Evolutionary conservation across 148 eudicot genomes (phyloP), one percentile per base, ranked within the genome.

Genomic region (Silene conica): DNA sequence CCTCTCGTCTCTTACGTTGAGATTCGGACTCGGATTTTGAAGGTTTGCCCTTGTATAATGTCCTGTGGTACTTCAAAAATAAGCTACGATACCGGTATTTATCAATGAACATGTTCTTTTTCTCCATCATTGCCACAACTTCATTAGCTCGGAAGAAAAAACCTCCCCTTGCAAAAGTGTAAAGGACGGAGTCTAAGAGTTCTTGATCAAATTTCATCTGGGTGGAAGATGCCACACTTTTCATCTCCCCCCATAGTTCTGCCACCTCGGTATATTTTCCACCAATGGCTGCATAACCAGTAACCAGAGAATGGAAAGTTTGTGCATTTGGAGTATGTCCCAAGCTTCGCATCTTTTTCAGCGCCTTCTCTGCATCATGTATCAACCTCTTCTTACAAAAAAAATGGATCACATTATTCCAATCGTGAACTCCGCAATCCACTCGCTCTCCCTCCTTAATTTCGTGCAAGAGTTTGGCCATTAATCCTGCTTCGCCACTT

Each of bases 361-460:
- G 84, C 75, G 98, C 98, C 81, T 94, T 94, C 76, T 92, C 98
- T 50, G 98, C 98, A 73, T 94, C 98, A 74, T 89, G 90, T 91
- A 94, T 92, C 57, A 94, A 80, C 83, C 97, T 82, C 79, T 94
- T 94, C 80, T 86, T 94, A 71, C 93, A 77, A 84, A 92, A 94
- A 67, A 94, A 92, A 84, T 92, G 93, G 50, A 94, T 85, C 67
- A 92, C 93, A 66, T 85, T 87, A 76, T 94, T 94, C 98, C 98
- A 94, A 55, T 90, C 97, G 69, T 94, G 96, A 69, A 94, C 96
- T 14, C 97, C 98, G 69, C 82, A 85, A 68, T 92, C 96, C 68
- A 76, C 78, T 70, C 77, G 79, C 74, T 90, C 88, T 21, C 91
- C 97, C 22, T 91, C 97, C 71, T 87, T 88, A 55, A 94, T 91